Evolutionary conservation across 768 basidiomycete species (phyloP).

Genomic region (Lactarius akahatsu): DNA sequence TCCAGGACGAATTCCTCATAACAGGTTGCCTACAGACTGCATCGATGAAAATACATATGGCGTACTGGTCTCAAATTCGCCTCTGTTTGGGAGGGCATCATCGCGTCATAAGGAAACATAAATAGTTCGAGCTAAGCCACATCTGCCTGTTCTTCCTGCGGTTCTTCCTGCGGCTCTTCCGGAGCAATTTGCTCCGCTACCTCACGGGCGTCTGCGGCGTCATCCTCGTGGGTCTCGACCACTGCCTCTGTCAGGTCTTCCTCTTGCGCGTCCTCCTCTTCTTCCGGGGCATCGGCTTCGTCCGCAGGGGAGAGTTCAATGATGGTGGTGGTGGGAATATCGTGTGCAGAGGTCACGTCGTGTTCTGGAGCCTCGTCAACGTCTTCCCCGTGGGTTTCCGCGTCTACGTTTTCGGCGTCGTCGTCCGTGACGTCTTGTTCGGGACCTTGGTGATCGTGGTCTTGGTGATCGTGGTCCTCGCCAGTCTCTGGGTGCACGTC

Average conservation of each 20-base stretch:
- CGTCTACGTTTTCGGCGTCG: conserved; percentile 8
- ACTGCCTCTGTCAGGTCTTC: conserved; percentile 26
- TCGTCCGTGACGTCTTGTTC: conserved; percentile 28
- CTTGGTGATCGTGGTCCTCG: conserved; percentile 14
- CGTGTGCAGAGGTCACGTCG: conserved; percentile 23
- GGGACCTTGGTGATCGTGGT: conserved; percentile 13
- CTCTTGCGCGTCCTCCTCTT: conserved; percentile 26
- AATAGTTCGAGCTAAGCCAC: conserved; percentile 16
- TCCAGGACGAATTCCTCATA: neutral
- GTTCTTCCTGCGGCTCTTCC: conserved; percentile 11
- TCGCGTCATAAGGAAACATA: conserved; percentile 22
- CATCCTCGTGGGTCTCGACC: conserved; percentile 22
- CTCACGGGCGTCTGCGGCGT: conserved; percentile 18
- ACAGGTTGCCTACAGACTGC: neutral
- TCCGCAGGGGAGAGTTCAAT: conserved; percentile 23
- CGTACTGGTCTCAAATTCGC: neutral
- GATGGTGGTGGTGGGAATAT: conserved; percentile 18
- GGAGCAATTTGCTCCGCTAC: conserved; percentile 20
- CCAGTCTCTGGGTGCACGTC: neutral
- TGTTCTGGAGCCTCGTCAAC: conserved; percentile 12
- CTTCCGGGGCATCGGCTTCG: conserved; percentile 12
- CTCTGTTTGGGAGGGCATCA: conserved; percentile 2
- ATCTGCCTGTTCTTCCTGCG: neutral
- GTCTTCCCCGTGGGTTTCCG: conserved; percentile 1
- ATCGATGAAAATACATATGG: conserved; percentile 7